Base-by-base conservation (phyloP, 2,329 filamentous ascomycete genomes). In the Sporothrix luriei region DNA sequence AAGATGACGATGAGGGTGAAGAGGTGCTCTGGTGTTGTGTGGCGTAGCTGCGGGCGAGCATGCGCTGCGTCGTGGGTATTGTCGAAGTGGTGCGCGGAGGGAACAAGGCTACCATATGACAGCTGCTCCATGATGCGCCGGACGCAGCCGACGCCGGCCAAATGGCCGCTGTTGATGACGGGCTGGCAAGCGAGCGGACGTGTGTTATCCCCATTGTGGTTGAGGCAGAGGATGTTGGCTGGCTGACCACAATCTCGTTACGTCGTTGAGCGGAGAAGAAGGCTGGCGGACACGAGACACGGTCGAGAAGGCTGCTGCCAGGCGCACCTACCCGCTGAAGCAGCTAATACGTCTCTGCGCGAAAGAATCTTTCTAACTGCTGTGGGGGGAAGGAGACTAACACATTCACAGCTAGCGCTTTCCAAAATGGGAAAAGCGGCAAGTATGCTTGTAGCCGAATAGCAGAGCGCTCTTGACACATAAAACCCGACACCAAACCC, bases 1-100 rank as follows among this genome's bases (percentile, higher is more conserved):
- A 73, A 16, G 72, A 72, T 2, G 54, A 59, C 7, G 69, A 54
- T 1, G 68, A 73, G 71, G 49, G 77, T 4, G 80, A 68, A 0
- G 66, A 67, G 3, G 70, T 43, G 13, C 13, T 81, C 71, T 82
- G 85, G 65, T 89, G 83, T 57, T 71, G 89, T 85, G 80, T 90
- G 90, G 66, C 79, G 77, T 75, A 87, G 84, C 72, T 79, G 78
- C 78, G 80, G 79, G 66, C 43, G 38, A n/a, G 46, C 9, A 19
- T 62, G 46, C n/a, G 66, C 48, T 55, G 48, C 49, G 70, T 68
- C 65, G 49, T 38, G 26, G 19, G 40, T 6, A 29, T 5, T 65
- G 61, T 33, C 46, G 46, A 33, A 48, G 46, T 5, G 7, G 40
- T 16, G 49, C 38, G 61, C 33, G 55, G 26, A 24, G 38, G 16